These are phyloP conservation scores for Aspergillus niger DNA, from an alignment of 2,329 filamentous ascomycete species.

Conservation along the genomic window DNA sequence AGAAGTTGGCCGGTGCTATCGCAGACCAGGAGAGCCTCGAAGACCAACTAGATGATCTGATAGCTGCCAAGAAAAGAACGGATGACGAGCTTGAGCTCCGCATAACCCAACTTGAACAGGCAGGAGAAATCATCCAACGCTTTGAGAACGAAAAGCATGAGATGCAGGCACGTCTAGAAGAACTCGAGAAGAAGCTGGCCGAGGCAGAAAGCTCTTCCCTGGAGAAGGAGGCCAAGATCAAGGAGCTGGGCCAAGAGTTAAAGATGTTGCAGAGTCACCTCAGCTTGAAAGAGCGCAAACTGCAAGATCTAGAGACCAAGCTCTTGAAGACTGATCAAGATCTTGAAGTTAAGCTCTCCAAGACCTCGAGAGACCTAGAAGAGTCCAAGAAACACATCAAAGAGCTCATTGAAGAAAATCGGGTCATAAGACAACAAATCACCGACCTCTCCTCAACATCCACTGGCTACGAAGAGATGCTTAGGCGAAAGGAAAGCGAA, in stretches of 20 bases:
- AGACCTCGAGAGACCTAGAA: conserved; percentile 77
- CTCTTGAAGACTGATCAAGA: conserved; percentile 85
- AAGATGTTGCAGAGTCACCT: conserved; percentile 91
- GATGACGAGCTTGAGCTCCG: conserved; percentile 81
- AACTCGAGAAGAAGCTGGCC: conserved; percentile 70
- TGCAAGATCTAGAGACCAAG: conserved; percentile 81
- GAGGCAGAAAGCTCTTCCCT: conserved; percentile 71
- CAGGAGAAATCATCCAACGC: conserved; percentile 79
- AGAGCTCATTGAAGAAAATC: conserved; percentile 77
- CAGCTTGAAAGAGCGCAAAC: conserved; percentile 82
- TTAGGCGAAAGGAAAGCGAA: conserved; percentile 92
- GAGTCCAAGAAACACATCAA: conserved; percentile 72
- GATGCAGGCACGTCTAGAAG: conserved; percentile 65
- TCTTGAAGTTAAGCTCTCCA: conserved; percentile 78
- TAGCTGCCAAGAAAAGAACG: conserved; percentile 84
- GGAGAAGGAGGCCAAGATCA: conserved; percentile 74
- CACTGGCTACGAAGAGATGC: conserved; percentile 90
- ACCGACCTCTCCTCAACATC: conserved; percentile 86
- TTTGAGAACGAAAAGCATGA: conserved; percentile 84
- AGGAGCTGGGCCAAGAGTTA: conserved; percentile 76
- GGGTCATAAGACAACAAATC: conserved; percentile 79
- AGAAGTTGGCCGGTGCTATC: conserved; percentile 88
- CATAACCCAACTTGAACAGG: conserved; percentile 84
- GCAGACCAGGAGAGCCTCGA: conserved; percentile 94
- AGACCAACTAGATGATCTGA: conserved; percentile 85